Conservation (phyloP, 108 stramenopile species). For the Cyclostephanos invisitatus region DNA sequence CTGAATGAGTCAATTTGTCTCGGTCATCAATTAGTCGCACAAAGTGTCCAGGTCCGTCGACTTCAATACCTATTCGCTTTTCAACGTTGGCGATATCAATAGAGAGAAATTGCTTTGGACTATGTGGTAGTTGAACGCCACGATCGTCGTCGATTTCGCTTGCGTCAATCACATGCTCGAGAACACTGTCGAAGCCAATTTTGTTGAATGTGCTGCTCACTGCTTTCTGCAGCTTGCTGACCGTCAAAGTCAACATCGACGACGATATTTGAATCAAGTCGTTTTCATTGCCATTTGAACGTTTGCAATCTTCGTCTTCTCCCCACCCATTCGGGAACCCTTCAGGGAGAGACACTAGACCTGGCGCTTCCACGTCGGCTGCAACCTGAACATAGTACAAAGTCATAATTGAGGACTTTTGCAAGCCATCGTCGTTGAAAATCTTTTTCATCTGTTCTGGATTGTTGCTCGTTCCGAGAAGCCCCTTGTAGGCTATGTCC, state of each 20-base stretch:
- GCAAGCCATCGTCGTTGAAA: conserved; percentile 41
- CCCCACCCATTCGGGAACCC: conserved; percentile 76
- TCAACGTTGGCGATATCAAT: conserved; percentile 77
- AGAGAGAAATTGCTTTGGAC: conserved; percentile 59
- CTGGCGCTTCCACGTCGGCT: conserved; percentile 54
- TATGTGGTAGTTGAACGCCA: conserved; percentile 43
- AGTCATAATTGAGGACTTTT: conserved; percentile 45
- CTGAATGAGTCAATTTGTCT: conserved; percentile 3
- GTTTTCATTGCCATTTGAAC: conserved; percentile 16
- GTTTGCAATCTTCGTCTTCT: conserved; percentile 19
- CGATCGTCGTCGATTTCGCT: conserved; percentile 48
- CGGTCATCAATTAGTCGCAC: conserved; percentile 58
- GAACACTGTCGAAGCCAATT: conserved; percentile 72
- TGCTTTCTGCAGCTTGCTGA: conserved; percentile 64
- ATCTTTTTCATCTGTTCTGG: conserved; percentile 40
- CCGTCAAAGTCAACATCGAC: conserved; percentile 52
- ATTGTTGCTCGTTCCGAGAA: conserved; percentile 60
- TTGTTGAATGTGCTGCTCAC: conserved; percentile 60
- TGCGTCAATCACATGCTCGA: conserved; percentile 68
- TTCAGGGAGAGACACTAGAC: conserved; percentile 55
- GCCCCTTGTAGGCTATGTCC: conserved; percentile 56
- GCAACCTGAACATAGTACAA: conserved; percentile 63
- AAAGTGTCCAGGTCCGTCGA: conserved; percentile 87
- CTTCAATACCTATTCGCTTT: conserved; percentile 72
- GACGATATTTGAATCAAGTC: conserved; percentile 43